Percentiles rank a stretch among this genome's conserved stretches.
These are phyloP conservation scores for Aspergillus pseudoterreus DNA, from an alignment of 2,329 filamentous ascomycete species.

Conservation along the genomic window DNA sequence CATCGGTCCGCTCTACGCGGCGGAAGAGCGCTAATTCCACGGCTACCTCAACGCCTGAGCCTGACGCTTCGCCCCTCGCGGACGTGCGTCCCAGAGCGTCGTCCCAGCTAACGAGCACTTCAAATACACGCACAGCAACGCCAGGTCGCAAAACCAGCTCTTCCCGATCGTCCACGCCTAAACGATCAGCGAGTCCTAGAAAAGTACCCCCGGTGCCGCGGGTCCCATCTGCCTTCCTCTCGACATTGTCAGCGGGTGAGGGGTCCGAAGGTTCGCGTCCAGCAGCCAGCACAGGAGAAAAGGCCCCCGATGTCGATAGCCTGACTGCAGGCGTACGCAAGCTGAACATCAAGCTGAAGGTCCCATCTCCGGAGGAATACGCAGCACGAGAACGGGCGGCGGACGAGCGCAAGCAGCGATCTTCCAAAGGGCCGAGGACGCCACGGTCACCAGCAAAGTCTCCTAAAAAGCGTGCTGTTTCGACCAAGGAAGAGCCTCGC, in stretches of 20 bases:
- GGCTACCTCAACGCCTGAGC: background rate
- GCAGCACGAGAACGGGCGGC: constrained; percentile 48
- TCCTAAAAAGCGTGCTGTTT: constrained; percentile 4
- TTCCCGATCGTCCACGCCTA: constrained; percentile 40
- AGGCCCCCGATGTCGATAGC: constrained; percentile 43
- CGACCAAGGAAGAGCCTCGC: constrained; percentile 7
- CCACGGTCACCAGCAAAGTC: constrained; percentile 31
- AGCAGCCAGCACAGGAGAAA: background rate
- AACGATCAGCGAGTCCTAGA: constrained; percentile 30
- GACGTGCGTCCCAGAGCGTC: constrained; percentile 9
- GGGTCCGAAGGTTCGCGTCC: constrained; percentile 3
- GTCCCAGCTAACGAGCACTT: constrained; percentile 1
- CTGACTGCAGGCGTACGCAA: constrained; percentile 53
- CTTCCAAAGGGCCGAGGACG: constrained; percentile 13
- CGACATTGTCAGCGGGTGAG: constrained; percentile 15
- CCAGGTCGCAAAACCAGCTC: constrained; percentile 60
- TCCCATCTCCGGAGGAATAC: constrained; percentile 56
- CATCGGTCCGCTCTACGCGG: constrained; percentile 20
- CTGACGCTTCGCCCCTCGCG: background rate
- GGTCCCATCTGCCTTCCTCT: constrained; percentile 34
- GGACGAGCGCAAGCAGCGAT: constrained; percentile 40
- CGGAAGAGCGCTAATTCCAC: constrained; percentile 24
- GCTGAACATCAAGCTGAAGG: constrained; percentile 54
- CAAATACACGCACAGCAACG: constrained; percentile 11
- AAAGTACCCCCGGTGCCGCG: constrained; percentile 42